These are phyloP conservation scores for Cryoendolithus antarcticus DNA, from an alignment of 2,329 filamentous ascomycete species.

Conservation along the genomic window DNA sequence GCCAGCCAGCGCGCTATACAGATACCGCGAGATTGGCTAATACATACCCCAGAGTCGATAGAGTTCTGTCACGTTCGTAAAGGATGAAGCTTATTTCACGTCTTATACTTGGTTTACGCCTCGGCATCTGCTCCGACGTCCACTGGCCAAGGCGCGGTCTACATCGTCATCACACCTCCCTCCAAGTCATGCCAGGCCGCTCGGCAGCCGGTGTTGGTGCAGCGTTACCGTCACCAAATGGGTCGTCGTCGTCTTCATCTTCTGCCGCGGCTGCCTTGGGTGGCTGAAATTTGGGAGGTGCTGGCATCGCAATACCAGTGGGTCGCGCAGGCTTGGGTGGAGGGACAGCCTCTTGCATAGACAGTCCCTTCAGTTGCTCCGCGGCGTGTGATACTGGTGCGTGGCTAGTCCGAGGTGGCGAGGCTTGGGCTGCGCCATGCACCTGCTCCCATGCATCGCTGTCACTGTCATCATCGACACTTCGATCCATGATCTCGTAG, in stretches of 20 bases:
- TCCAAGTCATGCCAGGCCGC: conserved; percentile 25
- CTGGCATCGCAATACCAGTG: conserved; percentile 27
- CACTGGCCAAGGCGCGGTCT: too few relatives aligned
- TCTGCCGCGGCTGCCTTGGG: conserved; percentile 45
- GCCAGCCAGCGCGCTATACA: too few relatives aligned
- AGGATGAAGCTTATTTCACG: too few relatives aligned
- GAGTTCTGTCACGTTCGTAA: too few relatives aligned
- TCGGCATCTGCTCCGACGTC: too few relatives aligned
- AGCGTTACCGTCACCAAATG: conserved; percentile 74
- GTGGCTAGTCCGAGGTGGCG: conserved; percentile 3
- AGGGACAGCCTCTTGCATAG: conserved; percentile 26
- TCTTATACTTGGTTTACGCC: too few relatives aligned
- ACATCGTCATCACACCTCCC: conserved; percentile 7
- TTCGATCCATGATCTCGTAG: conserved; percentile 84
- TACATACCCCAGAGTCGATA: too few relatives aligned
- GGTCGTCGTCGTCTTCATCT: conserved; percentile 72
- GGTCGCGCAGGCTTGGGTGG: conserved; percentile 40
- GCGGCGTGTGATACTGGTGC: conserved; percentile 16
- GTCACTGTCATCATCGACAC: conserved; percentile 61
- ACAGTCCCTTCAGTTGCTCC: conserved; percentile 34
- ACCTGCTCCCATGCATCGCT: conserved; percentile 44
- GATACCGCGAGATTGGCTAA: too few relatives aligned
- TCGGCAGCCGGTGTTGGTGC: conserved; percentile 42
- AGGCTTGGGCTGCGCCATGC: conserved; percentile 2
- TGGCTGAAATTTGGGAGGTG: conserved; percentile 12